phyloP scores from a whole-genome alignment of 2,329 filamentous ascomycete genomes.

The Ceratocystis variospora region DNA sequence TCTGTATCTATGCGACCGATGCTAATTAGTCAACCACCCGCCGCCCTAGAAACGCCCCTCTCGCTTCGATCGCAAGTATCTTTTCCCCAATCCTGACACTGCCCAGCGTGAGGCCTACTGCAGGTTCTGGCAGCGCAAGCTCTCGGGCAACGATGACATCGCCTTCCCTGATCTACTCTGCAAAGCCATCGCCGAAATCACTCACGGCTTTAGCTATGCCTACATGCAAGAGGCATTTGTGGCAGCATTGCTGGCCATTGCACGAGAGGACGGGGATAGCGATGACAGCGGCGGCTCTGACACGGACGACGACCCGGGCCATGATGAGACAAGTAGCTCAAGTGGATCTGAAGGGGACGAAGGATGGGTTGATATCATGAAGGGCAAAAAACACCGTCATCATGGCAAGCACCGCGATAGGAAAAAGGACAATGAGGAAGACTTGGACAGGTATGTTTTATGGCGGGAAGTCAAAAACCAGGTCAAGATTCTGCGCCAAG shows the following conservation, averaged over 20 bases:
- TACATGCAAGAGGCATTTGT: constrained; percentile 60
- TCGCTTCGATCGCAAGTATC: constrained; percentile 53
- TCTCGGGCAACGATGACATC: constrained; percentile 38
- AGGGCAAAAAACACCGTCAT: constrained; percentile 20
- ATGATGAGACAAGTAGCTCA: neutral
- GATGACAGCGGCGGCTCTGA: constrained; percentile 20
- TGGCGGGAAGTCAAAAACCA: constrained; percentile 53
- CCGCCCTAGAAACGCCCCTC: constrained; percentile 43
- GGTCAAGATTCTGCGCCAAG: constrained; percentile 44
- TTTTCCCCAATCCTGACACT: constrained; percentile 44
- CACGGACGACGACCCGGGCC: neutral
- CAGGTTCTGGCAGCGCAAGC: constrained; percentile 47
- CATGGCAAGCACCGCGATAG: neutral
- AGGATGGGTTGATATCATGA: constrained; percentile 28
- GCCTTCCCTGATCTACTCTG: constrained; percentile 48
- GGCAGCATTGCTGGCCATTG: constrained; percentile 46
- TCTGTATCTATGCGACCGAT: neutral
- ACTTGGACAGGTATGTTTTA: constrained; percentile 38
- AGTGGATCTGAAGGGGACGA: constrained; percentile 24
- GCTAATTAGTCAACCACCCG: neutral
- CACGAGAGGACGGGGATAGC: constrained; percentile 26
- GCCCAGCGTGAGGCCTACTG: constrained; percentile 45
- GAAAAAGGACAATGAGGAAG: neutral
- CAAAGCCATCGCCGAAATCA: constrained; percentile 46
- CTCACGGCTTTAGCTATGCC: constrained; percentile 52